These are phyloP conservation scores for Amylocystis lapponica DNA, from an alignment of 768 basidiomycete species.

Conservation along the genomic window DNA sequence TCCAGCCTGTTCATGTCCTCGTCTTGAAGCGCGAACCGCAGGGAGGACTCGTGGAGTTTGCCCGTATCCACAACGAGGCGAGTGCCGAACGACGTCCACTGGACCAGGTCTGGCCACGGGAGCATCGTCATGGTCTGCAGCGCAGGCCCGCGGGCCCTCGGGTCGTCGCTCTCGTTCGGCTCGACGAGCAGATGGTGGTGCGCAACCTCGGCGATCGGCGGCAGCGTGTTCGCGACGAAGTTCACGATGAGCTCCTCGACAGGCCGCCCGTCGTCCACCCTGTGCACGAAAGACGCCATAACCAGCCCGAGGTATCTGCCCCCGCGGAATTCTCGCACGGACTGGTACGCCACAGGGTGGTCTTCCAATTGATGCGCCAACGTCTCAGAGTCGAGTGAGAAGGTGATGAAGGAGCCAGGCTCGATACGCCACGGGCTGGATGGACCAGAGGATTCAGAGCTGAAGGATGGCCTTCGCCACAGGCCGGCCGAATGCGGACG, in stretches of 20 bases:
- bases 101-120: conserved; percentile 15
- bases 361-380: conserved; percentile 5
- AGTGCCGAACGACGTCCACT: conserved; percentile 23
- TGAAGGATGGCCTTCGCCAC: conserved; percentile 10
- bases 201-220: conserved; percentile 8
- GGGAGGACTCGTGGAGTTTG: conserved; percentile 16
- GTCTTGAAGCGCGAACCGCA: conserved; percentile 18
- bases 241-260: conserved; percentile 17
- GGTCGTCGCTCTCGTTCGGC: conserved; percentile 4
- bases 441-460: not conserved
- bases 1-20: conserved; percentile 21
- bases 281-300: conserved; percentile 6
- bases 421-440: conserved; percentile 5
- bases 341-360: conserved; percentile 1
- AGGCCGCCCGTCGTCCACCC: conserved; percentile 5
- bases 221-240: conserved; percentile 13
- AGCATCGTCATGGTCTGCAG: conserved; percentile 22
- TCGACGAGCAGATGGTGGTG: conserved; percentile 2
- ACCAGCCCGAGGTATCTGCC: conserved; percentile 22
- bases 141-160: too few species aligned
- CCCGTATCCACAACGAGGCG: conserved; percentile 11
- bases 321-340: conserved; percentile 6
- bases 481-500: conserved; percentile 10
- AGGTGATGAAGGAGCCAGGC: conserved; percentile 16
- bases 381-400: conserved; percentile 13